Conservation (phyloP, 805 yeast genomes). For the Yamadazyma ubonensis region DNA sequence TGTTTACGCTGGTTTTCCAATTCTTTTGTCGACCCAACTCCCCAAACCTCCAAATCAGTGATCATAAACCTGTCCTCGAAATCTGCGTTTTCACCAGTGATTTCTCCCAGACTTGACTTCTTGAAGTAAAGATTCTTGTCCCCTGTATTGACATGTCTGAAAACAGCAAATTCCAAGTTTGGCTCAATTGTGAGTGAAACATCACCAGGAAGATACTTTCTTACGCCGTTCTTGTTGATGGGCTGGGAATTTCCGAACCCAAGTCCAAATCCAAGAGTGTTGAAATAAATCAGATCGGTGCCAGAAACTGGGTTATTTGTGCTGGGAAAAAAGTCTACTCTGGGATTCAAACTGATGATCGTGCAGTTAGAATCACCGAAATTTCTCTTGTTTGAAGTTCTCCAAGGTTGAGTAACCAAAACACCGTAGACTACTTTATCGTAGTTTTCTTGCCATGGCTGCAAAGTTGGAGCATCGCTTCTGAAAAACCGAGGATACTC, state of each 20-base stretch:
- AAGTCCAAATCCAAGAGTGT: conserved; percentile 72
- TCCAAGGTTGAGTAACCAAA: conserved; percentile 73
- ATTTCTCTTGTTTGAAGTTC: conserved; percentile 60
- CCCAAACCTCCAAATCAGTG: conserved; percentile 86
- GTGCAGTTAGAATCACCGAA: conserved; percentile 63
- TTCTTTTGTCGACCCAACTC: conserved; percentile 79
- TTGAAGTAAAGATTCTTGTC: conserved; percentile 23
- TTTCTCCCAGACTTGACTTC: conserved; percentile 20
- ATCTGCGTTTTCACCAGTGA: conserved; percentile 17
- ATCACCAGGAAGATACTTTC: conserved; percentile 64
- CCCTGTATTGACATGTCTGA: conserved; percentile 52
- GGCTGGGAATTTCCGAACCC: conserved; percentile 81
- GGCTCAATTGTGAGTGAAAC: conserved; percentile 78
- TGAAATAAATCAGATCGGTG: conserved; percentile 57
- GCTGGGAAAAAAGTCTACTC: conserved; percentile 50
- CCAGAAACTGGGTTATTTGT: conserved; percentile 30
- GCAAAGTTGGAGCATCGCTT: conserved; percentile 21
- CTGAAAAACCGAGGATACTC: conserved; percentile 43
- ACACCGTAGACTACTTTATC: conserved; percentile 61
- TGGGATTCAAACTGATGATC: conserved; percentile 69
- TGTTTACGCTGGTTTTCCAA: conserved; percentile 69
- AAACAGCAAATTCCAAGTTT: conserved; percentile 75
- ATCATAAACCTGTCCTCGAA: conserved; percentile 72
- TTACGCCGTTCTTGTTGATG: conserved; percentile 41
- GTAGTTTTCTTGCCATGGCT: conserved; percentile 37